Conservation (phyloP, 352 stramenopile species). For the Pythium pyrilobum region DNA sequence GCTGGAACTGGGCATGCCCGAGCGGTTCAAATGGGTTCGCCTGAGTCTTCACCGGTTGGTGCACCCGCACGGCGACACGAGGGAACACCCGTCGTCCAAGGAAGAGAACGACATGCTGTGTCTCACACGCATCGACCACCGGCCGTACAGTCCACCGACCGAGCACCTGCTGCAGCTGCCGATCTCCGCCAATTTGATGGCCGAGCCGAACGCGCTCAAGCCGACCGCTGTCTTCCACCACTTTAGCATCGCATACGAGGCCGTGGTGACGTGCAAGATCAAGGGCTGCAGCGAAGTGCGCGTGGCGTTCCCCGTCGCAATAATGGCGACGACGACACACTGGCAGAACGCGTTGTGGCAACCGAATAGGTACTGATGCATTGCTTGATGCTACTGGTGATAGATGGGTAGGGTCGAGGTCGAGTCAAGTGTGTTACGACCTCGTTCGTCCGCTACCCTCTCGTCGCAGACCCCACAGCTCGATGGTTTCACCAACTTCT, state of each 20-base stretch:
- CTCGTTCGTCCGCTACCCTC: no score
- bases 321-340: no score
- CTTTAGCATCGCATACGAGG: background rate
- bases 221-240: background rate
- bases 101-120: background rate
- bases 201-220: background rate
- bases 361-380: no score
- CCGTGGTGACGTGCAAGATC: background rate
- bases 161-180: background rate
- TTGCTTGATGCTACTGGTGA: no score
- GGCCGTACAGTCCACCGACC: background rate
- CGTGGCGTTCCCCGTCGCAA: background rate
- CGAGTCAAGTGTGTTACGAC: no score
- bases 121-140: background rate
- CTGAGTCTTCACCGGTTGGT: background rate
- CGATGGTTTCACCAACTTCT: no score
- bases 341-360: no score
- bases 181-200: background rate
- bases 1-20: background rate
- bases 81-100: background rate
- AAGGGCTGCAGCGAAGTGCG: background rate
- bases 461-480: no score
- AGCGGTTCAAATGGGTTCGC: background rate
- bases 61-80: no score
- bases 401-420: no score